phyloP scores from a whole-genome alignment of 257 asterid genomes.

The Vinca minor region DNA sequence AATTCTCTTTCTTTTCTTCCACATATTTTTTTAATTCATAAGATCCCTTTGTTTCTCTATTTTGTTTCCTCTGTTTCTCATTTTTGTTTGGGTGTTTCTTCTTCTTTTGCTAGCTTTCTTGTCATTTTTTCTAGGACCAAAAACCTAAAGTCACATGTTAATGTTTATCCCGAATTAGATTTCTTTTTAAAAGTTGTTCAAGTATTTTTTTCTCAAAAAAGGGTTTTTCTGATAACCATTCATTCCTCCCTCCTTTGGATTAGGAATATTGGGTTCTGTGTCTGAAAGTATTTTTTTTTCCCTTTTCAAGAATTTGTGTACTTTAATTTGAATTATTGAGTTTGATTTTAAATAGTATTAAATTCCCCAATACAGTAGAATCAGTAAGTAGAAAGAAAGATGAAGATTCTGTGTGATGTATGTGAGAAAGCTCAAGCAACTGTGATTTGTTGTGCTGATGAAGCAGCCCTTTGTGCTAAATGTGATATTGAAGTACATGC shows the following conservation, averaged over 20 bases:
- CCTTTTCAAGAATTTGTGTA: neutral
- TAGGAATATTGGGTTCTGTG: neutral
- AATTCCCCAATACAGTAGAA: too few relatives aligned
- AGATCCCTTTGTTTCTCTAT: too few relatives aligned
- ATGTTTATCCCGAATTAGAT: neutral
- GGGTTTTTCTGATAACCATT: neutral
- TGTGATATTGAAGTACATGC: constrained; percentile 92
- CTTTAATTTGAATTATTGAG: neutral
- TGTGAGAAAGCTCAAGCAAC: constrained; percentile 95
- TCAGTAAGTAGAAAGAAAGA: constrained; percentile 22
- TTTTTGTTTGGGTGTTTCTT: too few relatives aligned
- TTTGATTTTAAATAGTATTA: too few relatives aligned
- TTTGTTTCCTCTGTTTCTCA: too few relatives aligned
- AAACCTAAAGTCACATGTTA: neutral
- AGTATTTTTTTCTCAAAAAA: neutral
- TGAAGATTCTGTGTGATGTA: constrained; percentile 99
- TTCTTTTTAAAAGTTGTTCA: neutral
- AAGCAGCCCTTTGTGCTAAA: constrained; percentile 79
- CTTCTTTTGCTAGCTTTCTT: too few relatives aligned
- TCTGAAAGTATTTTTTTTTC: neutral
- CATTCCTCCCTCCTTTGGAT: constrained; percentile 5
- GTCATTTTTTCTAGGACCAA: too few relatives aligned
- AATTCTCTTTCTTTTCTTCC: neutral
- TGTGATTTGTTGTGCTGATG: constrained; percentile 96
- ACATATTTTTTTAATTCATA: too few relatives aligned